Evolutionary conservation across 495 filamentous ascomycete species (phyloP), one percentile per base, ranked within the genome.

Genomic region (Penicillium robsamsonii): DNA sequence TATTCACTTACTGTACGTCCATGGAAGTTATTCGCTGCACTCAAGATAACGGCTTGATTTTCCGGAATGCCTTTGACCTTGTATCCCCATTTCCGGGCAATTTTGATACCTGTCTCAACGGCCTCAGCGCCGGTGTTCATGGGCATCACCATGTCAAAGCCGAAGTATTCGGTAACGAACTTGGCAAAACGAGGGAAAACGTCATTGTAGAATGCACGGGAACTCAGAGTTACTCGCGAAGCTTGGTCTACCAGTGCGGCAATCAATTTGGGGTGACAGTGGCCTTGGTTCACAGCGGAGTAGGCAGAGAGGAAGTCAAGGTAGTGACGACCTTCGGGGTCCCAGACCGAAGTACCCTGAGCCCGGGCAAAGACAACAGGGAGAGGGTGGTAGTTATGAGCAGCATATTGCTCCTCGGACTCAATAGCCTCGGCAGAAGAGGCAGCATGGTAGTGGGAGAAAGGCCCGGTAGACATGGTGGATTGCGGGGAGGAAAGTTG

Each of bases 101-200:
- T 87, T 81, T 99, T 99, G 70, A 99, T 86, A 24, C 85, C 92
- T 1, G 95, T 97, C 82, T 99, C 94, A 44, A 97, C 94, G n/a
- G 94, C 94, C 76, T 99, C 94, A 29, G 92, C 94, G 46, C 94
- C 94, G 9, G 94, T 99, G 77, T 97, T 97, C 94, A 99, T 97
- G 46, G 94, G 94, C 74, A 99, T 75, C 24, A 96, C 92, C 94
- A 97, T 99, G 70, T 97, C 95, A 72, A 92, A 99, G 44, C 91
- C 93, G 67, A 97, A 96, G 67, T 82, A 85, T 56, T 83, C 68
- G 59, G 90, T 93, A 50, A 97, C 88, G 71, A 92, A 95, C 73
- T 96, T 84, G 41, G 94, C 92, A 78, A 96, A 99, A 47, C 87
- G 84, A 40, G 94, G 94, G 77, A 99, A 97, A 35, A 99, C 94